Base-by-base conservation (phyloP, 176 grass and related monocot genomes). In the Sorghum bicolor region DNA sequence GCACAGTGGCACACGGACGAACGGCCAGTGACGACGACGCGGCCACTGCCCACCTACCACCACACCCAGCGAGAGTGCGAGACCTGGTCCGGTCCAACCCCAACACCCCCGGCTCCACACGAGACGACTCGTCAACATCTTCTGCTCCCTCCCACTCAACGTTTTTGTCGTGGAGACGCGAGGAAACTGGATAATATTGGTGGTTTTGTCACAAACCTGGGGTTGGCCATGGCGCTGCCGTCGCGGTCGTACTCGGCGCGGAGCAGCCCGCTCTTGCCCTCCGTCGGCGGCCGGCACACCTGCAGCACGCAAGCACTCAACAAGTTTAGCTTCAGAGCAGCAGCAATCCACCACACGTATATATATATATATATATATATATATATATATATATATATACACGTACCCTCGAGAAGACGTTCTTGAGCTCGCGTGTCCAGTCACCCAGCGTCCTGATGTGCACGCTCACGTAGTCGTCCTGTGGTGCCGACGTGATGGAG, bases 401-500 rank as follows among this genome's bases (percentile, higher is more conserved):
- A n/a, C 0, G 40, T 84, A 97, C 94, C 91, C 63, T 86, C 0
- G 93, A 93, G 83, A 98, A 98, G 39, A 93, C 93, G 69, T 83
- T 89, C 90, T 95, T 95, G 47, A 98, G 93, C 89, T 98, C 92
- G 32, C 87, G 52, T 3, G 96, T 98, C 96, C 96, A 98, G 89
- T 98, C 96, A 19, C 96, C 96, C 10, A 95, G 57, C 22, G 93
- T 95, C 70, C 91, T 85, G 88, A 98, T 98, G 71, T 98, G 96
- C 15, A 98, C 93, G 44, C 96, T 98, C 19, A 98, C 78, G 53
- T 95, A 95, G 76, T 93, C 85, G 78, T 98, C 93, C 80, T 85
- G 77, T 4, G 96, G 96, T 0, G 96, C 96, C 67, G 96, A 98
- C 45, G 93, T 98, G 89, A 98, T 95, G 63, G 93, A 98, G 85